Evolutionary conservation across 2,329 filamentous ascomycete species (phyloP), one percentile per base, ranked within the genome.

Genomic region (Botryotinia globosa): DNA sequence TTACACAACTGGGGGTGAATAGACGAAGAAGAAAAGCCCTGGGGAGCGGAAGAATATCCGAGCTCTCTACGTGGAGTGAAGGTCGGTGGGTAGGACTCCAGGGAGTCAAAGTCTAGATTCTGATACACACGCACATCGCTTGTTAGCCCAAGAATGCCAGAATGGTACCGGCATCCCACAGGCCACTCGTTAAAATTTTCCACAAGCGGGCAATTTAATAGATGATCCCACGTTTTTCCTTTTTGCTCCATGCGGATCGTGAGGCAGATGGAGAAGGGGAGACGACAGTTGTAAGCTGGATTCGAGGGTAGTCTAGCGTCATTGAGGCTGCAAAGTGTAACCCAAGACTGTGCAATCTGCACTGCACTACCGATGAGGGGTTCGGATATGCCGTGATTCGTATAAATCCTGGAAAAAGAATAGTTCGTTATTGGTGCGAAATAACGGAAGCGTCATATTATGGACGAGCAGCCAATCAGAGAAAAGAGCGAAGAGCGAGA

Each of bases 311-410:
- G 32, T 67, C 48, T 56, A 67, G 65, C 48, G 48, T 56, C 48
- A 56, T 67, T 56, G 65, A 67, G 48, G 65, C 65, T 67, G n/a
- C 64, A 32, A 42, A 64, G 20, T 62, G 54, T 59, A 22, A 45
- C 56, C 42, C 48, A 54, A 34, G 20, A 65, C 12, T 71, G 44
- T 37, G 32, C 45, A 69, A 25, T 25, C 34, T 71, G 42, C 42
- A 34, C 58, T 44, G 42, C 69, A 72, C 69, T 73, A 72, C 72
- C 69, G 69, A 73, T 48, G 63, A 67, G 66, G 67, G 62, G 61
- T 44, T 44, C 69, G 72, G 72, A 67, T 66, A 42, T 73, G 72
- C 72, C 69, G 72, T 73, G 69, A 73, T 67, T 73, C 51, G 72
- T 72, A 61, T 54, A 37, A 58, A 32, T 56, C n/a, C 34, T 39